Evolutionary conservation across 1,284 basidiomycete genomes (phyloP).

Genomic region (Phaffia rhodozyma): DNA sequence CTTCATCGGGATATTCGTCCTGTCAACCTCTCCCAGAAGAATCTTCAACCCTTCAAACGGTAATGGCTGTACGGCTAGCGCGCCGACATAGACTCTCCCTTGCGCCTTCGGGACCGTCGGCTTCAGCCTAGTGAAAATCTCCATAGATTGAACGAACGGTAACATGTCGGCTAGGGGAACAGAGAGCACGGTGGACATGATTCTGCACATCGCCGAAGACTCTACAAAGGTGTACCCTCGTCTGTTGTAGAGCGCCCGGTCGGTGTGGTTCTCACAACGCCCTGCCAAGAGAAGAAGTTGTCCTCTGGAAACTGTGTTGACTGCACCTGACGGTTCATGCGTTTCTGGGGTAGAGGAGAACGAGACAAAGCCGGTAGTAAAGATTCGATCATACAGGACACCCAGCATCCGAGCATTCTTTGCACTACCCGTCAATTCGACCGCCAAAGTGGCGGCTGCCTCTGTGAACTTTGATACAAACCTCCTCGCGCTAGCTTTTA

Average conservation of each 20-base stretch:
- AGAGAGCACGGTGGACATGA: constrained; percentile 35
- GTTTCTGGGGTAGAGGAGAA: constrained; percentile 27
- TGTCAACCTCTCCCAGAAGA: constrained; percentile 31
- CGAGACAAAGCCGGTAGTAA: constrained; percentile 32
- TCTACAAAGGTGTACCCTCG: constrained; percentile 38
- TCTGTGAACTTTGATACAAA: constrained; percentile 34
- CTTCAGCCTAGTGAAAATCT: constrained; percentile 28
- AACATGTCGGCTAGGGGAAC: constrained; percentile 34
- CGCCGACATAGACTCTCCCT: constrained; percentile 35
- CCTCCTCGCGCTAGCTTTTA: constrained; percentile 25
- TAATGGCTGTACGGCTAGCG: constrained; percentile 36
- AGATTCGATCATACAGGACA: constrained; percentile 38
- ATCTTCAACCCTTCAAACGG: constrained; percentile 38
- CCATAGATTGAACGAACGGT: constrained; percentile 33
- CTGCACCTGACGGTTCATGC: constrained; percentile 18
- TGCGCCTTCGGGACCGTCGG: no score
- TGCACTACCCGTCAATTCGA: constrained; percentile 29
- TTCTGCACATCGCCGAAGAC: constrained; percentile 30
- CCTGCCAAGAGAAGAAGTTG: constrained; percentile 22
- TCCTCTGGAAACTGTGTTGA: constrained; percentile 36
- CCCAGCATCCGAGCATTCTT: constrained; percentile 33
- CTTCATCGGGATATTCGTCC: constrained; percentile 36
- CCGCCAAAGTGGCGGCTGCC: constrained; percentile 29
- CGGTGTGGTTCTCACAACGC: background rate
- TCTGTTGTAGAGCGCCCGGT: constrained; percentile 29